Conservation (phyloP, 2,329 filamentous ascomycete genomes). For the Colletotrichum spaethianum region DNA sequence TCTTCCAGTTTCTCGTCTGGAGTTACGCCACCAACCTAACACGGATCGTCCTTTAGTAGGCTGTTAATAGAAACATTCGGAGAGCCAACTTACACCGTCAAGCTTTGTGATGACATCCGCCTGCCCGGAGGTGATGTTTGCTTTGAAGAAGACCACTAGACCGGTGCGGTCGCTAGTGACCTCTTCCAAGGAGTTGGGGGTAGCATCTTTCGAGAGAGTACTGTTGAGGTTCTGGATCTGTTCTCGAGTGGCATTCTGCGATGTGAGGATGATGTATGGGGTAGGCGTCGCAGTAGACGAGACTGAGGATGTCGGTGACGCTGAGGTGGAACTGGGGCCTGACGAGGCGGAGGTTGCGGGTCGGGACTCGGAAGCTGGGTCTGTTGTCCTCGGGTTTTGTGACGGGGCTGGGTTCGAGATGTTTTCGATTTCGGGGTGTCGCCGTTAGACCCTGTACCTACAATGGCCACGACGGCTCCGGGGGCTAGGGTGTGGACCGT, state of each 20-base stretch:
- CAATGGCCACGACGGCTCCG: constrained; percentile 16
- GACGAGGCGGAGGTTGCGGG: neutral
- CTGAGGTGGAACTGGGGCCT: neutral
- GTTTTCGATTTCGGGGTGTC: constrained; percentile 26
- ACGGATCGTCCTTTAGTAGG: neutral
- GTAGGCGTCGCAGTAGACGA: constrained; percentile 1
- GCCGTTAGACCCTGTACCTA: neutral
- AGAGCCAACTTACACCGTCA: neutral
- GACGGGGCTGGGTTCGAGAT: neutral
- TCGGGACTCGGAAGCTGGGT: neutral
- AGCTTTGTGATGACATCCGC: neutral
- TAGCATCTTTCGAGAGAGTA: neutral
- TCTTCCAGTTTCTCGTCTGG: constrained; percentile 4
- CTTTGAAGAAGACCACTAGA: constrained; percentile 16
- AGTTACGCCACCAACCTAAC: neutral
- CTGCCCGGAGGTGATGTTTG: constrained; percentile 8
- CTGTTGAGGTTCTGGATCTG: neutral
- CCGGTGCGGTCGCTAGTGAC: constrained; percentile 19
- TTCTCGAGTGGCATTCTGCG: neutral
- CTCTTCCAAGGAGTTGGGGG: neutral
- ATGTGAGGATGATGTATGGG: neutral
- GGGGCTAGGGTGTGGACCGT: constrained; percentile 2
- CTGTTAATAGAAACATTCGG: neutral
- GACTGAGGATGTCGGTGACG: neutral
- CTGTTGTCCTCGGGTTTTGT: neutral